Evolutionary conservation across 371 early-diverging fungal genomes (phyloP), one percentile per base, ranked within the genome.

Genomic region (Mortierella sp.): DNA sequence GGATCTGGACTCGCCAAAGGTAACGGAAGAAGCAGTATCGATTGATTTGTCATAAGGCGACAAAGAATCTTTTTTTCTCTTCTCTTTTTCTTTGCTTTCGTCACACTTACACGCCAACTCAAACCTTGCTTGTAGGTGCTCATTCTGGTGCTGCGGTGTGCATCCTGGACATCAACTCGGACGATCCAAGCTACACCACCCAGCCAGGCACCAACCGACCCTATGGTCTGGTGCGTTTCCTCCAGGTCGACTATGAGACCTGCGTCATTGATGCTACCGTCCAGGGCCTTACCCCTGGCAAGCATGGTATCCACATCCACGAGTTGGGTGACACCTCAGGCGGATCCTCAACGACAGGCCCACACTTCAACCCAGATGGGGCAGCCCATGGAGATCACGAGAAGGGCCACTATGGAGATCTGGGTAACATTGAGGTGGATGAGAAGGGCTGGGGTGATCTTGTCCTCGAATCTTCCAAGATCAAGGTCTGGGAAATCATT

Each of bases 401-500:
- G 44, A 66, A 59, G 0, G 91, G 90, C 4, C 90, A 90, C 66
- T 70, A 87, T 0, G 92, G 93, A 37, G 91, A 90, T 60, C 67
- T 95, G 44, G 94, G 94, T 9, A 90, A 89, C 57, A 73, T 94
- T 52, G 75, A 72, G 47, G 91, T 92, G 0, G 89, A 89, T 68
- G 86, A 84, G n/a, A 85, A 86, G 60, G 95, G 95, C 1, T 88
- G 91, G 89, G 94, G 92, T 29, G 93, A 91, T 66, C 61, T 93
- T 60, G 89, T 93, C 7, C 63, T 89, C 18, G 96, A 96, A 72
- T 88, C 88, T 19, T 68, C 65, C n/a, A 83, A 89, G 26, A 81
- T 94, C 69, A 89, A 90, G 75, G 92, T 96, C 5, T 93, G 94
- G 91, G 95, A 96, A 74, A 83, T 95, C 62, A 93, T 96, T 76